Evolutionary conservation across 148 eudicot species (phyloP), one percentile per base, ranked within the genome.

Genomic region (Dianthus caryophyllus): DNA sequence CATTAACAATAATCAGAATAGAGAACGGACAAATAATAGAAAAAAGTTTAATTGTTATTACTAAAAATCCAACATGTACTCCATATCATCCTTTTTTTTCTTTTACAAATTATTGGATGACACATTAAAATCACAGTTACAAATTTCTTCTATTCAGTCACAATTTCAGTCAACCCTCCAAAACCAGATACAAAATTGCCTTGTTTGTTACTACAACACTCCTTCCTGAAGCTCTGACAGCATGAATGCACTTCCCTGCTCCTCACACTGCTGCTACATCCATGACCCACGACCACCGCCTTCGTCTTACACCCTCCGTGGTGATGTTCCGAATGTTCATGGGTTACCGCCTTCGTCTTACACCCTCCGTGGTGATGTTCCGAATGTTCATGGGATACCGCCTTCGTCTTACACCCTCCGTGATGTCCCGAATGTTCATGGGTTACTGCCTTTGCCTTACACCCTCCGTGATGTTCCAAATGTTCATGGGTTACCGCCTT

Each of bases 151-250:
- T 84, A 88, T 43, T 90, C 95, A 22, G 87, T 83, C 11, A 88
- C 69, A 5, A 90, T 88, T 64, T 90, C 91, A 18, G 89, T 77
- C 67, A 91, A 76, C 2, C 88, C 91, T 25, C 79, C 73, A 31
- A 81, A 76, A 39, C 63, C 70, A 44, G 71, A 15, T 36, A 68
- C 81, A 57, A 78, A 79, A 58, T 71, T 65, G 13, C 59, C 66
- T 25, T 64, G 76, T 71, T 75, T n/a, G n/a, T n/a, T 41, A 24
- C 76, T 36, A 46, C 94, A 85, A 54, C 97, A 84, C 70, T 80
- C 86, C 72, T 69, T 75, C 50, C 85, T 79, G 56, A 59, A 87
- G 60, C 87, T 87, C 47, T 69, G 76, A 64, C 96, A 88, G n/a
- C 87, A 84, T 4, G 80, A 78, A 29, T 79, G 69, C 18, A 59